A percentile compares a stretch with the other conserved stretches of the same genome.
Conservation (phyloP, 1,284 basidiomycete genomes). For the Mrakiaceae sp. region DNA sequence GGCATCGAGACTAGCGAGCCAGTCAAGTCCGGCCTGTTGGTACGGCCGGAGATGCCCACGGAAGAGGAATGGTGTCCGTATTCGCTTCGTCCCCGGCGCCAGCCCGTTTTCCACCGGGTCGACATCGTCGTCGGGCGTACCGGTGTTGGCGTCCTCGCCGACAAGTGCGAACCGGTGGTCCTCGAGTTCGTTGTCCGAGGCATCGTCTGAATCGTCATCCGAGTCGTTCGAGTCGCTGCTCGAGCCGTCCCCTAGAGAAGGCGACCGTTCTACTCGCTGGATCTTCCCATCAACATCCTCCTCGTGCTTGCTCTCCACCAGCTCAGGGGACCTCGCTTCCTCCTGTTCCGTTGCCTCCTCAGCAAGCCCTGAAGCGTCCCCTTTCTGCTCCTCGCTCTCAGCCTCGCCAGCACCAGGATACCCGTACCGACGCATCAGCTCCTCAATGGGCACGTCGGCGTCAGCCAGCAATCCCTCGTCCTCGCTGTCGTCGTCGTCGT, state of each 20-base stretch:
- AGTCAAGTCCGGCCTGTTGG: constrained; percentile 87
- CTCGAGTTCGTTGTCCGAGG: not conserved
- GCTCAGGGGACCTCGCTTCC: not conserved
- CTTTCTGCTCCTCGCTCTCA: constrained; percentile 21
- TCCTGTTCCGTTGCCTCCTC: not conserved
- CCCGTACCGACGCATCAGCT: constrained; percentile 41
- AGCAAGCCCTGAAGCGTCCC: not conserved
- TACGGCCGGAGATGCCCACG: constrained; percentile 85
- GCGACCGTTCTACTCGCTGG: not conserved
- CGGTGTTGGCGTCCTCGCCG: constrained; percentile 18
- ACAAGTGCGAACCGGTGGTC: constrained; percentile 28
- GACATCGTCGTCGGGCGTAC: constrained; percentile 26
- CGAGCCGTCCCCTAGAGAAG: not conserved
- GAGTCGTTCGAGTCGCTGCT: not conserved
- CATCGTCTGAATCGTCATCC: not conserved
- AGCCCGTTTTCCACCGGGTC: constrained; percentile 34
- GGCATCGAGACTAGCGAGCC: constrained; percentile 80
- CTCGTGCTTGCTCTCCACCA: not conserved
- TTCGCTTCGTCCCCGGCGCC: constrained; percentile 39
- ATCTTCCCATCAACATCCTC: not conserved
- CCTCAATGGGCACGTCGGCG: constrained; percentile 44
- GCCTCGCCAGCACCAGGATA: constrained; percentile 25
- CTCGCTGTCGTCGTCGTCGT: constrained; percentile 36
- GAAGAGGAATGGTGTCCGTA: constrained; percentile 68
- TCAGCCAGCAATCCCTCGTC: constrained; percentile 41